Evolutionary conservation across 1,284 basidiomycete genomes (phyloP).

Genomic region (Microbotryum silenes-acaulis): DNA sequence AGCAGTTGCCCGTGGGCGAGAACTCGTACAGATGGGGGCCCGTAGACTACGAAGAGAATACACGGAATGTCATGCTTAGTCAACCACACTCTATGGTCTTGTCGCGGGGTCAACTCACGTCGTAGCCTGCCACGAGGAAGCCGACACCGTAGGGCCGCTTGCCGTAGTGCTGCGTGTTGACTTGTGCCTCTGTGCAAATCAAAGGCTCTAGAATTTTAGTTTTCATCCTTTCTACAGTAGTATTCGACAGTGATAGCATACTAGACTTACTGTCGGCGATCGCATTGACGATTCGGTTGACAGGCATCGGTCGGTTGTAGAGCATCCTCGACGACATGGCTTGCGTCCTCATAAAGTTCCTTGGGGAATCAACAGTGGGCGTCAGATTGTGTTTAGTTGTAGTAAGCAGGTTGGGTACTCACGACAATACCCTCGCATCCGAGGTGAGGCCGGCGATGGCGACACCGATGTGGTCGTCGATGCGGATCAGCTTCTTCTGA

Average conservation of each 20-base stretch:
- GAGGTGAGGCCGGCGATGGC: constrained; percentile 97
- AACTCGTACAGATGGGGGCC: constrained; percentile 98
- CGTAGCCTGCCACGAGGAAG: constrained; percentile 93
- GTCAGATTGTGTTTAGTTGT: neutral
- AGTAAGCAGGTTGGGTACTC: constrained; percentile 22
- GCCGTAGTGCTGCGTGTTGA: constrained; percentile 98
- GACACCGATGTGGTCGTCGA: constrained; percentile 98
- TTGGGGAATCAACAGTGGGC: constrained; percentile 38
- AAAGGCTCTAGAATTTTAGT: constrained; percentile 4
- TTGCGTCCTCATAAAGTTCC: constrained; percentile 99
- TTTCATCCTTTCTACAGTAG: neutral
- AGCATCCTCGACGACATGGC: constrained; percentile 92
- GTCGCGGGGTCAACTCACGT: constrained; percentile 45
- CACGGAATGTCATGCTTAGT: neutral
- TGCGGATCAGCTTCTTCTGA: constrained; percentile 99
- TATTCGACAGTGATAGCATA: neutral
- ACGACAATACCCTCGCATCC: constrained; percentile 95
- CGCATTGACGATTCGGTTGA: constrained; percentile 82
- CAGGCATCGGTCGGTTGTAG: constrained; percentile 88
- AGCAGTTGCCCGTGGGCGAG: constrained; percentile 92
- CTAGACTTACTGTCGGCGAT: constrained; percentile 76
- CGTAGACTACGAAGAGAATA: constrained; percentile 48
- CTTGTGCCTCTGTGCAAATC: constrained; percentile 74
- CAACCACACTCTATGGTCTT: neutral
- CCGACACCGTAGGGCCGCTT: constrained; percentile 96